These are phyloP conservation scores for Kluyveromyces siamensis DNA, from an alignment of 805 yeast species.

Conservation along the genomic window DNA sequence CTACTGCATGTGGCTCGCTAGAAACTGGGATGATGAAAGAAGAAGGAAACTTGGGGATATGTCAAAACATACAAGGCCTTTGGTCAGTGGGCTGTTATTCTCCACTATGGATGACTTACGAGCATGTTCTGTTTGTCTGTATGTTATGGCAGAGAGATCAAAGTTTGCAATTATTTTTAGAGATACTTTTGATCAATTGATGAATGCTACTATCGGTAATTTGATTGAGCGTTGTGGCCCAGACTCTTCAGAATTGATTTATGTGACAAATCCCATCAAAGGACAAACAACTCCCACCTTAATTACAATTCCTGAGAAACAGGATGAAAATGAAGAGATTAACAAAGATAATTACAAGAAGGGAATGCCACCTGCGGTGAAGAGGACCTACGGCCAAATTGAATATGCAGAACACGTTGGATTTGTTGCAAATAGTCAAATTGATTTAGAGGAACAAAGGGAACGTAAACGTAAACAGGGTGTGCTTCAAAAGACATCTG, in stretches of 20 bases:
- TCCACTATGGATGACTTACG: conserved; percentile 53
- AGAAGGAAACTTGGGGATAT: conserved; percentile 46
- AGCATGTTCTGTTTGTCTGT: conserved; percentile 55
- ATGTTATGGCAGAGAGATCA: conserved; percentile 59
- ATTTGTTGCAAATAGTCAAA: conserved; percentile 32
- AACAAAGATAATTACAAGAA: conserved; percentile 24
- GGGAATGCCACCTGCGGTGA: conserved; percentile 55
- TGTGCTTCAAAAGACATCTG: conserved; percentile 40
- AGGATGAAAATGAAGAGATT: neutral
- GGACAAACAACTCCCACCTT: neutral
- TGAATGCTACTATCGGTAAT: conserved; percentile 57
- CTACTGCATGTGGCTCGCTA: conserved; percentile 57
- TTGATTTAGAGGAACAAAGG: conserved; percentile 37
- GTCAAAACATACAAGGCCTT: conserved; percentile 52
- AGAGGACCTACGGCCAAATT: conserved; percentile 32
- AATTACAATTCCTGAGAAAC: neutral
- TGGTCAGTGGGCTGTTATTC: conserved; percentile 44
- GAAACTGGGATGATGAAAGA: conserved; percentile 51
- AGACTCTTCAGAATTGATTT: conserved; percentile 48
- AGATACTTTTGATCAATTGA: conserved; percentile 58
- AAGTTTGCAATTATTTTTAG: conserved; percentile 52
- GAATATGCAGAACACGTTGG: conserved; percentile 26
- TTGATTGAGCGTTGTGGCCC: conserved; percentile 56
- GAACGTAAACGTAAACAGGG: conserved; percentile 42
- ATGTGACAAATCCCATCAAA: conserved; percentile 11